A percentile compares a stretch with the other conserved stretches of the same genome.
Evolutionary conservation across 129 eudicot species (phyloP).

Genomic region (Artemisia argyi): DNA sequence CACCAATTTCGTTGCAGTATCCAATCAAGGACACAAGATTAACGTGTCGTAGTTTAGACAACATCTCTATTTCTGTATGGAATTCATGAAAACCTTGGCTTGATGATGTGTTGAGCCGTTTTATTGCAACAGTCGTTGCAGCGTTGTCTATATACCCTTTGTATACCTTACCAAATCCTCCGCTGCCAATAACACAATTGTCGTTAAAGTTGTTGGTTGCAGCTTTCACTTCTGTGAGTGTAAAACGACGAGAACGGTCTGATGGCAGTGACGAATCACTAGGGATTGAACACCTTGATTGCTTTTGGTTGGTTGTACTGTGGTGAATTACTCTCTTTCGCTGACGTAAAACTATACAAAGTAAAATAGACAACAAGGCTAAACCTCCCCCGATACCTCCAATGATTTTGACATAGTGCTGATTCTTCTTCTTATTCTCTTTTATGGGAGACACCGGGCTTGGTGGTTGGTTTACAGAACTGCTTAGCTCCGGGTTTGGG

Average conservation of each 20-base stretch:
- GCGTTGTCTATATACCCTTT: conserved; percentile 43
- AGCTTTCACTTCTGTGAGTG: conserved; percentile 40
- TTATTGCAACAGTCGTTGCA: conserved; percentile 44
- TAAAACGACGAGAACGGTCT: conserved; percentile 44
- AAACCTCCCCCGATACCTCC: conserved; percentile 32
- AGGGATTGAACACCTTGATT: conserved; percentile 31
- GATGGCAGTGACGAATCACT: conserved; percentile 34
- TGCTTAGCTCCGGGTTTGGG: conserved; percentile 35
- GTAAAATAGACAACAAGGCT: background rate
- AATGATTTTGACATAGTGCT: background rate
- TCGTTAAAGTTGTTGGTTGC: conserved; percentile 47
- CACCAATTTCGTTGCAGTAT: conserved; percentile 50
- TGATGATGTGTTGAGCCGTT: conserved; percentile 47
- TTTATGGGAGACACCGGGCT: background rate
- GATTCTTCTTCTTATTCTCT: conserved; percentile 7
- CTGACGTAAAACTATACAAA: background rate
- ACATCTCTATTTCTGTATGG: conserved; percentile 52
- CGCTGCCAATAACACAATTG: conserved; percentile 43
- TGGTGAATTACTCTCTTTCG: background rate
- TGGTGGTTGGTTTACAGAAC: too few relatives aligned
- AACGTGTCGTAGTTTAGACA: conserved; percentile 54
- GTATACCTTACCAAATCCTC: conserved; percentile 70
- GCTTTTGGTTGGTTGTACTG: conserved; percentile 44
- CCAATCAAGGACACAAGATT: conserved; percentile 59
- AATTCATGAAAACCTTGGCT: conserved; percentile 64